Percentiles rank a stretch among this genome's conserved stretches.
Conservation (phyloP, 139 green algal species). For the Spirogloea muscicola region DNA sequence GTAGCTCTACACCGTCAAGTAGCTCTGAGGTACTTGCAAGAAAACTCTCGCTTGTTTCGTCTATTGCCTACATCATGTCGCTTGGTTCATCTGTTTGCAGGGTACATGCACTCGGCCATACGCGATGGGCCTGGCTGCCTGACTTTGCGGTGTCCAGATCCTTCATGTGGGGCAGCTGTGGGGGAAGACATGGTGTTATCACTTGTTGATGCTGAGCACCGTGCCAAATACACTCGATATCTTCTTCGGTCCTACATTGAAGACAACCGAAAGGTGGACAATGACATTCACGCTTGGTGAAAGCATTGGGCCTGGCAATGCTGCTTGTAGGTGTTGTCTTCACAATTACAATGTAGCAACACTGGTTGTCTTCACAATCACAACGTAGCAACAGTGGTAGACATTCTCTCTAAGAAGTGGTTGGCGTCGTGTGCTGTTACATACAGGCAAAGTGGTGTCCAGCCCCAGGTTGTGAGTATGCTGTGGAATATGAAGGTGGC, state of each 20-base stretch:
- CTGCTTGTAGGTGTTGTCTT: no score
- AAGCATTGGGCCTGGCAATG: no score
- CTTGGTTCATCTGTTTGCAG: conserved; percentile 24
- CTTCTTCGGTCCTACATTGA: conserved; percentile 80
- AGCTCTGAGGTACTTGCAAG: no score
- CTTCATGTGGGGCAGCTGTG: conserved; percentile 52
- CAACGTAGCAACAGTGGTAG: no score
- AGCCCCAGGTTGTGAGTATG: conserved; percentile 43
- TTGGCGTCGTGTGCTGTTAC: no score
- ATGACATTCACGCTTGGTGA: background rate
- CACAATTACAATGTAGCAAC: no score
- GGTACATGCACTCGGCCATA: conserved; percentile 60
- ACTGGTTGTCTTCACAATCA: no score
- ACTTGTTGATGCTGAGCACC: conserved; percentile 27
- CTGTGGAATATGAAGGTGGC: conserved; percentile 31
- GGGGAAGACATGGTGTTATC: conserved; percentile 48
- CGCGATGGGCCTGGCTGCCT: conserved; percentile 56
- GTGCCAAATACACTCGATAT: conserved; percentile 56
- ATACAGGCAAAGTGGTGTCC: conserved; percentile 72
- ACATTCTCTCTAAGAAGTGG: no score
- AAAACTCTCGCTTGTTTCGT: no score
- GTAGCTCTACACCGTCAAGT: no score
- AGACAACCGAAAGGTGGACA: conserved; percentile 66
- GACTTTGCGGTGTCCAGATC: conserved; percentile 65
- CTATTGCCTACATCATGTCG: no score